Evolutionary conservation across 805 yeast species (phyloP), one percentile per base, ranked within the genome.

Genomic region (Sugiyamaella mastotermitis): DNA sequence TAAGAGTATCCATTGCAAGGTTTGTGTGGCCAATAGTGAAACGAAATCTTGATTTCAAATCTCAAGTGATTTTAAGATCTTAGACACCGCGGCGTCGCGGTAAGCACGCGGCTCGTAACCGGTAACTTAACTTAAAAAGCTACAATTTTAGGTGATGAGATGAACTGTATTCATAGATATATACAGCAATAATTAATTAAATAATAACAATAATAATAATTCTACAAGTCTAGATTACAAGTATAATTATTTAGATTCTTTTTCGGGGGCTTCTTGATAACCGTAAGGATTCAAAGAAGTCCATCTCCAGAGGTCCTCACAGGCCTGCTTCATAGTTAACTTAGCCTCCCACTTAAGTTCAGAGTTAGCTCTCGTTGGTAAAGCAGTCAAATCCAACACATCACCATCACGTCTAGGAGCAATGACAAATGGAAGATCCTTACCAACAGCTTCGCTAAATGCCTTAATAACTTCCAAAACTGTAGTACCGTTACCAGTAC

Each of bases 241-340:
- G 17, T 17, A 11, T 15, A 29, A 59, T 48, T 35, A 62, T 22
- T 27, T 31, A 38, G 17, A 31, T 16, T 21, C 35, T n/a, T 15
- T n/a, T 21, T 40, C 18, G 11, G 44, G 44, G 7, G 49, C 47
- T 47, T 50, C 34, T 37, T 57, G 58, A 51, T 70, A 81, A 15
- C 88, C 88, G 46, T 54, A 66, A 5, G 88, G 88, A 53, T 82
- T 78, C 51, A 69, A 65, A 15, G 71, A 67, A 21, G 84, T 75
- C 92, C 94, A 83, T 38, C 68, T 72, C 90, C 92, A 83, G 44
- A 83, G 64, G 56, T 82, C 90, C 33, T 56, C 58, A 57, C 90
- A 82, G 14, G 90, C 84, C 15, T 71, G 69, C 22, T 72, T 77
- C 36, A 83, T 66, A 8, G 73, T 51, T 15, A 71, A 57, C 46